A percentile compares a stretch with the other conserved stretches of the same genome.
phyloP scores from a whole-genome alignment of 148 eudicot genomes.

The Chenopodium album region DNA sequence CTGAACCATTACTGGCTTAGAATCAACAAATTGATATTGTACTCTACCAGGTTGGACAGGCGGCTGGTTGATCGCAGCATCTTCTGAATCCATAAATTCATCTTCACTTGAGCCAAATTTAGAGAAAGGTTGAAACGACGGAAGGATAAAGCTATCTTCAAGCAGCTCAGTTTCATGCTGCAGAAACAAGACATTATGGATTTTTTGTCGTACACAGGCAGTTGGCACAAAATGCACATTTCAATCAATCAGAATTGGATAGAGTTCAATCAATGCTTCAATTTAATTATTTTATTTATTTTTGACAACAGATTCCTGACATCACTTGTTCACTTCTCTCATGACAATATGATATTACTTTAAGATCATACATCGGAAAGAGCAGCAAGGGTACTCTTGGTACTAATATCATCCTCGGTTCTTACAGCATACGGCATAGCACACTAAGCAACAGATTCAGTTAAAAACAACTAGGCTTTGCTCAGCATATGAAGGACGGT shows the following conservation, averaged over 20 bases:
- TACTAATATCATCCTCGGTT: too few relatives aligned
- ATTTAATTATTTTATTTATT: neutral
- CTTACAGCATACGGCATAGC: neutral
- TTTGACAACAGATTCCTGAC: neutral
- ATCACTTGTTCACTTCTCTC: neutral
- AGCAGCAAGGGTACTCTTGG: neutral
- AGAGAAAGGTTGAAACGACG: slow-evolving; percentile 72
- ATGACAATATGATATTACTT: neutral
- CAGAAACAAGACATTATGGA: slow-evolving; percentile 14
- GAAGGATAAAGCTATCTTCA: slow-evolving; percentile 73
- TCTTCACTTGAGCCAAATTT: slow-evolving; percentile 85
- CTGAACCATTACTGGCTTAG: slow-evolving; percentile 51
- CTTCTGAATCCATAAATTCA: slow-evolving; percentile 88
- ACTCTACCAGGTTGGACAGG: slow-evolving; percentile 40
- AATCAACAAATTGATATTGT: slow-evolving; percentile 43
- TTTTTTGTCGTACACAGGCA: neutral
- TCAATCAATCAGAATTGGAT: neutral
- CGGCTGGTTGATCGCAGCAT: slow-evolving; percentile 48
- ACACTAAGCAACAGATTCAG: too few relatives aligned
- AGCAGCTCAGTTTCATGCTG: slow-evolving; percentile 90
- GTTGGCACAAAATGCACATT: neutral
- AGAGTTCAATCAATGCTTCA: neutral
- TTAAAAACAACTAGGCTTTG: too few relatives aligned
- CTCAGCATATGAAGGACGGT: too few relatives aligned
- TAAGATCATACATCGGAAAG: neutral